These are phyloP conservation scores for Mariannaea sp. DNA, from an alignment of 2,329 filamentous ascomycete genomes.

Conservation along the genomic window DNA sequence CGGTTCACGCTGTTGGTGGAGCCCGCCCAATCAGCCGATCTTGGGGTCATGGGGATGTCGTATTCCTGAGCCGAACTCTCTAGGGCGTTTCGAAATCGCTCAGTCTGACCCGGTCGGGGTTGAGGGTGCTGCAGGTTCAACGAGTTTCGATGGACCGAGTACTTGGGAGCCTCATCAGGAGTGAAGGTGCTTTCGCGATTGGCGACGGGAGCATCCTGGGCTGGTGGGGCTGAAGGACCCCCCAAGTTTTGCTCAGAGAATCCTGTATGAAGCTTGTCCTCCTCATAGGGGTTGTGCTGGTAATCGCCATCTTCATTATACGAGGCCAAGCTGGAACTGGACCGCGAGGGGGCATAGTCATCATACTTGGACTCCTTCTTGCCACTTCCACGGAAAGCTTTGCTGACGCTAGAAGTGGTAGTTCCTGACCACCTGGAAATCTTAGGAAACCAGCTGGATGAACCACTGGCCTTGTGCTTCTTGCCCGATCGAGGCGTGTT, in stretches of 20 bases:
- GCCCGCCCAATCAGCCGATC: conserved; percentile 65
- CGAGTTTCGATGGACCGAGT: conserved; percentile 80
- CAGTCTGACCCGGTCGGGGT: conserved; percentile 73
- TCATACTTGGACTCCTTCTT: conserved; percentile 65
- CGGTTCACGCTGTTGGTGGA: conserved; percentile 64
- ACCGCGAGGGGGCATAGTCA: conserved; percentile 69
- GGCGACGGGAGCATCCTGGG: conserved; percentile 41
- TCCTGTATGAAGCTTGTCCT: conserved; percentile 64
- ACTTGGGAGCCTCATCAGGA: conserved; percentile 75
- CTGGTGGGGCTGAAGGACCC: conserved; percentile 28
- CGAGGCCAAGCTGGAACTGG: conserved; percentile 73
- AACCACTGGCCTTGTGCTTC: conserved; percentile 87
- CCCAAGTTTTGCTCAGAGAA: conserved; percentile 59
- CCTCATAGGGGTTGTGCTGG: conserved; percentile 58
- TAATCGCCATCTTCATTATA: conserved; percentile 64
- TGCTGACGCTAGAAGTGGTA: conserved; percentile 84
- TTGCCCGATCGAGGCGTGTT: conserved; percentile 77
- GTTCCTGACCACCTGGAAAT: conserved; percentile 98
- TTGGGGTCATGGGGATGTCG: conserved; percentile 63
- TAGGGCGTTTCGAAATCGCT: conserved; percentile 73
- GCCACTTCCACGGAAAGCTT: conserved; percentile 72
- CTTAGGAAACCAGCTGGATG: conserved; percentile 82
- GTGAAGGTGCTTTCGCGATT: conserved; percentile 56
- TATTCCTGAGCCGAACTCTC: conserved; percentile 75
- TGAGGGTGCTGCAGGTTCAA: conserved; percentile 81